Evolutionary conservation across 345 rosid genomes (phyloP), one percentile per base, ranked within the genome.

Genomic region (Salix arbutifolia): DNA sequence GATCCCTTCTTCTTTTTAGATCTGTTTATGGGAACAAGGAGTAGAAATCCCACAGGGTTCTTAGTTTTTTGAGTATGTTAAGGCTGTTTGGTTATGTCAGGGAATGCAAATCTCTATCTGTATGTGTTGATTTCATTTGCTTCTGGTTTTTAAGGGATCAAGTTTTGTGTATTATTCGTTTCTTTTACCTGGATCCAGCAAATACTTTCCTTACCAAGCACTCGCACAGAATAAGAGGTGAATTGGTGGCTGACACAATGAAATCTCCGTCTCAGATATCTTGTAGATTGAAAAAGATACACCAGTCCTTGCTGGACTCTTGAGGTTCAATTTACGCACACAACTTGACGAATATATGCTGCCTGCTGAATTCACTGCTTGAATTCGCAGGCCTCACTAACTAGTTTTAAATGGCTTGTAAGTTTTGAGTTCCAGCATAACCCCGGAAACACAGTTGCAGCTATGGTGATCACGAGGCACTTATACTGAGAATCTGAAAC

Each of bases 381-480:
- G 25, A 33, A 48, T 18, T 35, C n/a, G 5, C 3, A 10, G 1
- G 3, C 86, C 76, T 58, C 28, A 85, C 71, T 85, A 87, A 72
- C 73, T 83, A 25, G 89, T 87, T 73, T 81, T 84, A 72, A 89
- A 85, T 23, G 92, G 88, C 79, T 73, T 89, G 76, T 84, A 85
- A 38, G 90, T 84, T 80, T 81, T 81, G 81, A 89, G 90, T 69
- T 89, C 88, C 11, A 83, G 84, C 74, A 83, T 85, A 73, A 89
- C 89, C 42, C 89, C 92, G 6, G 88, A 89, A 11, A 89, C 71
- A 2, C 88, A 87, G 87, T 88, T 3, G 92, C 89, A 30, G 77
- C 87, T 14, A 82, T 37, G 3, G 86, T 79, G 50, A 87, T 65
- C 30, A 80, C 52, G 48, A 87, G 79, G 67, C 90, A 84, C 76